These are phyloP conservation scores for Pouteria campechiana DNA, from an alignment of 179 eudicot genomes.

Conservation along the genomic window DNA sequence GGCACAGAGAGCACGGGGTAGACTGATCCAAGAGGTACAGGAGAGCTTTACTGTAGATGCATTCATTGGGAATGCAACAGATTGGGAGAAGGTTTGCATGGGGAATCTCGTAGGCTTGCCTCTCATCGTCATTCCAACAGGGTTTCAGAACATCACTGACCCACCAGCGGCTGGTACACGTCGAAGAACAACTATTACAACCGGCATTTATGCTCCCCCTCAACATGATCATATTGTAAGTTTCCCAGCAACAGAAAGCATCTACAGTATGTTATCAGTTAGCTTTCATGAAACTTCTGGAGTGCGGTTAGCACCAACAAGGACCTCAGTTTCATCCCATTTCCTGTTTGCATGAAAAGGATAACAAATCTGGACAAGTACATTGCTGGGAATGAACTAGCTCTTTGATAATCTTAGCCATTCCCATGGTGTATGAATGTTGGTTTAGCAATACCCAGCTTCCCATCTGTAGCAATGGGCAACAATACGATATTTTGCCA, in stretches of 20 bases:
- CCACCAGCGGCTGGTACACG: constrained; percentile 38
- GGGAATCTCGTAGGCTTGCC: constrained; percentile 98
- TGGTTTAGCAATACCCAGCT: no score
- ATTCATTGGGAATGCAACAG: constrained; percentile 70
- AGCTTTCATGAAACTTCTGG: no score
- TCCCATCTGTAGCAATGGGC: no score
- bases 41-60: constrained; percentile 76
- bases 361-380: no score
- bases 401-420: no score
- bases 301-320: no score
- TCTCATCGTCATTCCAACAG: constrained; percentile 63
- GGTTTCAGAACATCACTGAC: constrained; percentile 36
- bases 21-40: constrained; percentile 56
- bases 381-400: no score
- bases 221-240: constrained; percentile 82
- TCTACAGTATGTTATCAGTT: no score
- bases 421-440: no score
- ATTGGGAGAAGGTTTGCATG: constrained; percentile 79
- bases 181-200: constrained; percentile 51
- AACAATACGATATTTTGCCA: no score
- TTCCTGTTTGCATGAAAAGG: no score
- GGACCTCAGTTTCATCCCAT: no score
- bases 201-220: constrained; percentile 85
- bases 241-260: not conserved
- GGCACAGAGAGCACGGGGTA: constrained; percentile 89